Evolutionary conservation across 2,329 filamentous ascomycete species (phyloP).

Genomic region (Arthrobotrys musiformis): DNA sequence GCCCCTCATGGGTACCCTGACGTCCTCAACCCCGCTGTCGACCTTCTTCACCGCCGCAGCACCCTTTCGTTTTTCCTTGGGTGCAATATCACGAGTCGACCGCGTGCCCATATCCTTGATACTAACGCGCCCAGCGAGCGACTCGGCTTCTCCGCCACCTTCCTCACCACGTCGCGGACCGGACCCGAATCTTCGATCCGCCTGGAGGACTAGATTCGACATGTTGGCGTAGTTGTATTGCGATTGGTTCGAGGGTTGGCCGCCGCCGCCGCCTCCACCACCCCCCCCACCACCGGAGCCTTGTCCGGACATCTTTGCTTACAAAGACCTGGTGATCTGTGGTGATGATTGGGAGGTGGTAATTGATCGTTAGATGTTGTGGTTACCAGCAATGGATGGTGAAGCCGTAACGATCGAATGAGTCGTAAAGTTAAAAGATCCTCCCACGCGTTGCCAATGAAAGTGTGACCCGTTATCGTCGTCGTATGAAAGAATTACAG

Average conservation of each 20-base stretch:
- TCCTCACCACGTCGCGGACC: conserved; percentile 86
- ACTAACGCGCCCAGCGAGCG: conserved; percentile 89
- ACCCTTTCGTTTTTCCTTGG: conserved; percentile 75
- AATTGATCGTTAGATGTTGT: too few species aligned
- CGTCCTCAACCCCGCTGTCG: conserved; percentile 77
- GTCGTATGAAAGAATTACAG: too few species aligned
- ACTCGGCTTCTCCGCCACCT: conserved; percentile 95
- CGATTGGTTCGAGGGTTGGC: conserved; percentile 77
- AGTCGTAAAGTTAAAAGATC: too few species aligned
- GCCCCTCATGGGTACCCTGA: conserved; percentile 51
- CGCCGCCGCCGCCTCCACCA: conserved; percentile 67
- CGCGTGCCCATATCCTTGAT: conserved; percentile 94
- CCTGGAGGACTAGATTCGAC: conserved; percentile 99
- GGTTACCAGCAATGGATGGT: too few species aligned
- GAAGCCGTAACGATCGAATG: too few species aligned
- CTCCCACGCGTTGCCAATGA: too few species aligned
- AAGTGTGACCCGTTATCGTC: too few species aligned
- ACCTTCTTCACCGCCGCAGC: conserved; percentile 71
- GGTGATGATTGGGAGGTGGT: not conserved
- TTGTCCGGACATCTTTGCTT: conserved; percentile 69
- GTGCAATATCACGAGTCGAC: conserved; percentile 80
- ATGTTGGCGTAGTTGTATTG: conserved; percentile 99
- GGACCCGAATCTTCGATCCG: conserved; percentile 88
- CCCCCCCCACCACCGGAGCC: conserved; percentile 24
- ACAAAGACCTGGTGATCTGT: not conserved